Evolutionary conservation across 1,284 basidiomycete species (phyloP).

Genomic region (Neolentinus lepideus): DNA sequence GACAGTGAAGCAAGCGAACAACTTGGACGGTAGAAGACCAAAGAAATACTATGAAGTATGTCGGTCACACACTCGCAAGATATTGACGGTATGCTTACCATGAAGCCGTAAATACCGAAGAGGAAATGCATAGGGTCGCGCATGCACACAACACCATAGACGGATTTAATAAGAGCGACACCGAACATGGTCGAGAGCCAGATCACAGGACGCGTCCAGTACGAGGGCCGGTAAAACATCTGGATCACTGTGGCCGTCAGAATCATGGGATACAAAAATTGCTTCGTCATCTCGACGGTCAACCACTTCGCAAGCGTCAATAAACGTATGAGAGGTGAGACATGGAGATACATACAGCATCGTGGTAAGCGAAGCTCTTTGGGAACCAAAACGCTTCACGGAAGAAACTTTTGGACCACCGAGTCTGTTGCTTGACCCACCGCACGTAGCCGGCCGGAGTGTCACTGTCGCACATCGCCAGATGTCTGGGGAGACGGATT

Average conservation of each 20-base stretch:
- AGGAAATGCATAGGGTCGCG: conserved; percentile 12
- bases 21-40: conserved; percentile 15
- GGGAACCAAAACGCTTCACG: conserved; percentile 18
- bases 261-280: conserved; percentile 16
- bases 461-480: conserved; percentile 15
- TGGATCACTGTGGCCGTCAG: conserved; percentile 14
- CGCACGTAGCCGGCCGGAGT: conserved; percentile 15
- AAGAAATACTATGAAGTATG: conserved; percentile 12
- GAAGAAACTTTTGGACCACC: conserved; percentile 17
- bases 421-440: conserved; percentile 19
- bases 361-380: conserved; percentile 13
- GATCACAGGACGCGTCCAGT: conserved; percentile 12
- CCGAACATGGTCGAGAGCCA: conserved; percentile 16
- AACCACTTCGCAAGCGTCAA: conserved; percentile 10
- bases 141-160: conserved; percentile 13
- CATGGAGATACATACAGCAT: conserved; percentile 7
- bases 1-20: conserved; percentile 15
- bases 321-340: not conserved
- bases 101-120: conserved; percentile 14
- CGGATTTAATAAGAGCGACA: conserved; percentile 15
- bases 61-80: not conserved
- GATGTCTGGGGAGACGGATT: conserved; percentile 4
- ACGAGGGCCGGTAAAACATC: conserved; percentile 12
- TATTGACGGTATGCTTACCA: conserved; percentile 8
- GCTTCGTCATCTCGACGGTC: conserved; percentile 16